These are phyloP conservation scores for Komagataella pastoris DNA, from an alignment of 805 yeast species.

Conservation along the genomic window DNA sequence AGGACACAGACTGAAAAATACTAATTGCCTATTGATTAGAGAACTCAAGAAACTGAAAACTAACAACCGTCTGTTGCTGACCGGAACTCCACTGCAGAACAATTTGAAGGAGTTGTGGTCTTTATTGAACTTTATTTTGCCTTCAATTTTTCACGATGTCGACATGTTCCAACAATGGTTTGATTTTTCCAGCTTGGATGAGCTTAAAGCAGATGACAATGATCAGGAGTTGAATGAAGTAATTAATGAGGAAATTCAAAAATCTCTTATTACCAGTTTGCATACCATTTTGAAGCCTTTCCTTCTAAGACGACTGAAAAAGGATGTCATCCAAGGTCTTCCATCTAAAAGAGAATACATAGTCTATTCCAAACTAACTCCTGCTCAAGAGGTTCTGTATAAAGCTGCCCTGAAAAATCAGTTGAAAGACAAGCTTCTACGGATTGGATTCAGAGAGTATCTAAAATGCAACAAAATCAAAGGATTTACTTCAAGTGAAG, in stretches of 20 bases:
- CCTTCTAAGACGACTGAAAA: slow-evolving; percentile 68
- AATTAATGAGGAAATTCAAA: slow-evolving; percentile 44
- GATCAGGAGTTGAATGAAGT: slow-evolving; percentile 31
- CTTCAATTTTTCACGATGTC: slow-evolving; percentile 85
- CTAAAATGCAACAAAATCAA: slow-evolving; percentile 24
- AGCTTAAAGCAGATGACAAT: slow-evolving; percentile 17
- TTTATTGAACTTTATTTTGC: slow-evolving; percentile 75
- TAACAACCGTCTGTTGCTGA: slow-evolving; percentile 62
- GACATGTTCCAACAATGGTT: slow-evolving; percentile 91
- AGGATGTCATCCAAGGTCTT: slow-evolving; percentile 50
- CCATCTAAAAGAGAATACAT: slow-evolving; percentile 90
- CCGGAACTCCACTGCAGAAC: slow-evolving; percentile 96
- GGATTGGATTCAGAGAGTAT: slow-evolving; percentile 37
- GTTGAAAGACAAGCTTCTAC: slow-evolving; percentile 29
- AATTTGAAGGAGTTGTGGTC: slow-evolving; percentile 89
- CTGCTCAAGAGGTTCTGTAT: slow-evolving; percentile 53
- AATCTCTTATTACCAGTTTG: slow-evolving; percentile 54
- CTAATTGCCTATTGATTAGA: slow-evolving; percentile 61
- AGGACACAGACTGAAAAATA: slow-evolving; percentile 86
- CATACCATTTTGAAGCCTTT: slow-evolving; percentile 88
- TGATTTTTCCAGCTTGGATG: slow-evolving; percentile 54
- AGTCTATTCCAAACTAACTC: slow-evolving; percentile 56
- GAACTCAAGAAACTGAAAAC: slow-evolving; percentile 57
- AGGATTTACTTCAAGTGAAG: slow-evolving; percentile 4
- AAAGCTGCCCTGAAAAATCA: slow-evolving; percentile 30